Evolutionary conservation across 2,329 filamentous ascomycete genomes (phyloP), one percentile per base, ranked within the genome.

Genomic region (Xylaria sp.): DNA sequence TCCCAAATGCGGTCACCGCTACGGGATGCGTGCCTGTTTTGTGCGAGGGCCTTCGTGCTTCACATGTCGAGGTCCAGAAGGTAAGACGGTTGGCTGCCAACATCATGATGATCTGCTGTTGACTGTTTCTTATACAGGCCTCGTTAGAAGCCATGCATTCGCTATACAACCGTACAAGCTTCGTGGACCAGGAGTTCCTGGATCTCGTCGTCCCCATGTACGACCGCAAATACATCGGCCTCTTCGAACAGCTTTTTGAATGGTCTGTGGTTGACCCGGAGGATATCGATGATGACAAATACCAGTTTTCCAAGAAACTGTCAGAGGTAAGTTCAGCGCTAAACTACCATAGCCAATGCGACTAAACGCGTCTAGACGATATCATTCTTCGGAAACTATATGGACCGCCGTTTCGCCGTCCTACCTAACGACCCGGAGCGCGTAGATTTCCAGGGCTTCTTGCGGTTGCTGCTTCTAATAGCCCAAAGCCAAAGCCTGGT

Each of bases 241-340:
- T 95, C 7, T 84, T 92, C 63, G 84, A 82, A 57, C 83, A 86
- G 54, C 79, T 96, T 11, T 92, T 91, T 65, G 84, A 88, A 57
- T 94, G 90, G 89, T 90, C 91, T 4, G 74, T 85, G 9, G 87
- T 93, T 40, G 88, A 92, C 60, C 83, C 91, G 2, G 84, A 90
- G 54, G 88, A 96, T 63, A 85, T 96, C 54, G 90, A 97, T 62
- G 91, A 96, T 66, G 88, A 92, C 66, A 95, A 92, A 69, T 97
- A 99, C 70, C 86, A 91, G 50, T 86, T 97, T 63, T 86, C 90
- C 39, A 97, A 97, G 76, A 97, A 96, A 72, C 84, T 97, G 43
- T 92, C 92, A 1, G 94, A 99, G 83, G 90, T 92, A 79, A 61
- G 75, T 63, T 13, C 24, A 40, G 40, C 9, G 18, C 4, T 24